These are phyloP conservation scores for Pleurotus djamor DNA, from an alignment of 768 basidiomycete genomes.

Conservation along the genomic window DNA sequence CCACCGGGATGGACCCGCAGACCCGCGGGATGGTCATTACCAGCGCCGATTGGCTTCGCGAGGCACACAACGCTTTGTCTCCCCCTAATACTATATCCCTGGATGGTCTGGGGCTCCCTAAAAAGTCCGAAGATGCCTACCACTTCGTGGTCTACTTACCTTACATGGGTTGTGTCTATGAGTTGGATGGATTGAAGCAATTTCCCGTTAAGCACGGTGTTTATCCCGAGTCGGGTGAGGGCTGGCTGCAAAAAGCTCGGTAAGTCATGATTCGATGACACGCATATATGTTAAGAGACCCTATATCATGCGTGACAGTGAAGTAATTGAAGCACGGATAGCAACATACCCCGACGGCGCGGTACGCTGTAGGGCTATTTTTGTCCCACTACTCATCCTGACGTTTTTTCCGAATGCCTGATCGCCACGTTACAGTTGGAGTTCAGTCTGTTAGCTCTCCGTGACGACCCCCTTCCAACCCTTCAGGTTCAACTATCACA, in stretches of 20 bases:
- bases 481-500: constrained; percentile 59
- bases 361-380: constrained; percentile 43
- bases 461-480: constrained; percentile 73
- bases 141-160: constrained; percentile 97
- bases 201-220: constrained; percentile 80
- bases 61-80: constrained; percentile 91
- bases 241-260: constrained; percentile 84
- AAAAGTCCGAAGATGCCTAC: constrained; percentile 79
- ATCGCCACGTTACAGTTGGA: constrained; percentile 56
- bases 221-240: constrained; percentile 65
- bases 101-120: constrained; percentile 75
- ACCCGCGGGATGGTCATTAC: constrained; percentile 80
- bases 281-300: constrained; percentile 9
- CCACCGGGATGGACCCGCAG: constrained; percentile 84
- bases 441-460: constrained; percentile 89
- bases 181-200: constrained; percentile 88
- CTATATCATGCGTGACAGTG: constrained; percentile 38
- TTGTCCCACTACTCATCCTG: constrained; percentile 8
- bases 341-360: constrained; percentile 87
- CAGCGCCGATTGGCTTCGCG: constrained; percentile 75
- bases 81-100: constrained; percentile 87
- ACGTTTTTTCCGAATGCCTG: constrained; percentile 1
- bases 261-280: constrained; percentile 26
- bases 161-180: constrained; percentile 79
- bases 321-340: constrained; percentile 86